Percentiles rank a stretch among this genome's conserved stretches.
phyloP scores from a whole-genome alignment of 2,329 filamentous ascomycete genomes.

The Blastomyces gilchristii region DNA sequence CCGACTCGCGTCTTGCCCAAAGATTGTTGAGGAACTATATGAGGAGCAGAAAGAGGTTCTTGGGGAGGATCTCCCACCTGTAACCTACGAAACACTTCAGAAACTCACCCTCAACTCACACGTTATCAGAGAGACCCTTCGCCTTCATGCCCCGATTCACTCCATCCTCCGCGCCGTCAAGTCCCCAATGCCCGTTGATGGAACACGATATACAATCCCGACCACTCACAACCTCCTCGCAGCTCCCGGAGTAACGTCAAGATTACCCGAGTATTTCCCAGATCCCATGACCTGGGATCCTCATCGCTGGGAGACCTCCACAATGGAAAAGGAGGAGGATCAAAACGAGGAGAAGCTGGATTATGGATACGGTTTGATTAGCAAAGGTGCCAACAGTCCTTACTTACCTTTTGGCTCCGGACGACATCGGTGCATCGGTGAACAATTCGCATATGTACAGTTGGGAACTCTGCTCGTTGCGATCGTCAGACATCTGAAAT shows the following conservation, averaged over 20 bases:
- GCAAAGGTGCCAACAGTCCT: conserved; percentile 78
- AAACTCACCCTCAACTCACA: conserved; percentile 73
- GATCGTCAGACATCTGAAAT: conserved; percentile 68
- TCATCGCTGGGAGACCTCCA: conserved; percentile 69
- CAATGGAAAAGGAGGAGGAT: conserved; percentile 38
- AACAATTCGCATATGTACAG: conserved; percentile 92
- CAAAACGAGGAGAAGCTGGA: conserved; percentile 67
- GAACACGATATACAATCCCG: conserved; percentile 74
- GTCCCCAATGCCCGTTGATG: conserved; percentile 70
- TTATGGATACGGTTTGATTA: conserved; percentile 87
- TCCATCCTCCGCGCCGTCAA: conserved; percentile 91
- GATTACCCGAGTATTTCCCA: conserved; percentile 66
- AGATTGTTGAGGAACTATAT: conserved; percentile 73
- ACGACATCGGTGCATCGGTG: conserved; percentile 86
- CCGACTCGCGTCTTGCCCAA: conserved; percentile 63
- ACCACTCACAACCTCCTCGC: conserved; percentile 71
- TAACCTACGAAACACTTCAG: conserved; percentile 67
- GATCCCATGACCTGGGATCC: conserved; percentile 78
- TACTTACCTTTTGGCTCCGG: conserved; percentile 93
- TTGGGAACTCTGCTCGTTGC: conserved; percentile 73
- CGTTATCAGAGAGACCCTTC: conserved; percentile 83
- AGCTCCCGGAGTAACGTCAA: conserved; percentile 70
- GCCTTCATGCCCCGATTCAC: conserved; percentile 86
- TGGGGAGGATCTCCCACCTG: conserved; percentile 61
- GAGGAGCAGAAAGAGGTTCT: conserved; percentile 67